phyloP scores from a whole-genome alignment of 2,329 filamentous ascomycete genomes.

The Waltergamsia citrina region DNA sequence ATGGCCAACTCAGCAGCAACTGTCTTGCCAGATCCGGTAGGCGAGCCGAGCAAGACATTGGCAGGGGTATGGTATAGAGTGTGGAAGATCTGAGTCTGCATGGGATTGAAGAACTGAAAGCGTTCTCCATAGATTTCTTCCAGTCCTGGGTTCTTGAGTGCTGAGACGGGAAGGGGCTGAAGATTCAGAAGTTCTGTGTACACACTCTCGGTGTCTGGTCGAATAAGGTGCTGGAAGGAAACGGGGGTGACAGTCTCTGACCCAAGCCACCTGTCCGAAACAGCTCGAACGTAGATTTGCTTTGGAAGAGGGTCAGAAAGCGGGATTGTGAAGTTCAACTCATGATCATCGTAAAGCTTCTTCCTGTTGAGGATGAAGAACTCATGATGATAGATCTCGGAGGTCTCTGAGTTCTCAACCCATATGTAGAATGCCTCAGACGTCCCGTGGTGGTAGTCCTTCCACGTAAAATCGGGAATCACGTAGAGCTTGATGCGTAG shows the following conservation, averaged over 20 bases:
- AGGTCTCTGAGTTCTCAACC: conserved; percentile 97
- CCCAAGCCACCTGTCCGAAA: conserved; percentile 93
- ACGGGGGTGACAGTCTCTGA: conserved; percentile 93
- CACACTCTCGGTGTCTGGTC: conserved; percentile 93
- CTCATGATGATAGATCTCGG: conserved; percentile 95
- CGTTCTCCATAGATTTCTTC: conserved; percentile 83
- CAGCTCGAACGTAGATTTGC: conserved; percentile 90
- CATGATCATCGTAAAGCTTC: conserved; percentile 92
- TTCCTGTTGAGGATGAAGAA: conserved; percentile 87
- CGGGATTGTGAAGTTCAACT: conserved; percentile 95
- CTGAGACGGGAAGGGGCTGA: conserved; percentile 79
- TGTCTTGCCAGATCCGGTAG: conserved; percentile 95
- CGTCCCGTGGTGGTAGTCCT: conserved; percentile 83
- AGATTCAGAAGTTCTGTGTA: conserved; percentile 91
- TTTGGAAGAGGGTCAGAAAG: conserved; percentile 85
- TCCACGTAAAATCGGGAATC: conserved; percentile 88
- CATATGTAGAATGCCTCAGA: conserved; percentile 98
- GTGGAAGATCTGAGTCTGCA: conserved; percentile 99
- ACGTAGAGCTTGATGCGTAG: conserved; percentile 82
- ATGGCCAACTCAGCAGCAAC: conserved; percentile 93
- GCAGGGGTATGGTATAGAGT: conserved; percentile 86
- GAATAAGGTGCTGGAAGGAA: conserved; percentile 95
- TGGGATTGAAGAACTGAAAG: conserved; percentile 96
- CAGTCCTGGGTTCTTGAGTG: conserved; percentile 75
- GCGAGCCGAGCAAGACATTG: conserved; percentile 90